phyloP scores from a whole-genome alignment of 2,329 filamentous ascomycete genomes.

The Cladophialophora yegresii region DNA sequence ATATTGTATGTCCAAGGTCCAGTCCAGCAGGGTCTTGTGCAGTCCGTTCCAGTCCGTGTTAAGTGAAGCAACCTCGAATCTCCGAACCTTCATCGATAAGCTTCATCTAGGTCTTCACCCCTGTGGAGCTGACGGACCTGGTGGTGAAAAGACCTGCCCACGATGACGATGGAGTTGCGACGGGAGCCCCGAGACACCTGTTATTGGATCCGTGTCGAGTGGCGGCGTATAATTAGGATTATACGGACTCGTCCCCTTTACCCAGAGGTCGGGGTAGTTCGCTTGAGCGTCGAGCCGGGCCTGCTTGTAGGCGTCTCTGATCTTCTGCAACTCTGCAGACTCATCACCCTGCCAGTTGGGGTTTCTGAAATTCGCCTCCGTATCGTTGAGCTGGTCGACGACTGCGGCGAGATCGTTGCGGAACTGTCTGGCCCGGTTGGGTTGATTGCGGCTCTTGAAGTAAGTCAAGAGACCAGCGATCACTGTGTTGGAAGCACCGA shows the following conservation, averaged over 20 bases:
- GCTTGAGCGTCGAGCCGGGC: slow-evolving; percentile 21
- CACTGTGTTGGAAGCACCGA: slow-evolving; percentile 27
- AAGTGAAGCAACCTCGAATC: background rate
- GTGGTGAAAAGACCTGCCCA: background rate
- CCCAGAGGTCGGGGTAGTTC: slow-evolving; percentile 29
- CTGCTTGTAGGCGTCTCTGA: slow-evolving; percentile 19
- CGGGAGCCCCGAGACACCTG: background rate
- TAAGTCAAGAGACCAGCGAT: slow-evolving; percentile 26
- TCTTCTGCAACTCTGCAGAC: slow-evolving; percentile 10
- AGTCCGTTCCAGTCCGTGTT: background rate
- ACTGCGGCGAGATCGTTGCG: slow-evolving; percentile 21
- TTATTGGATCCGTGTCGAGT: background rate
- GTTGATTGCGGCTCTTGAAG: slow-evolving; percentile 30
- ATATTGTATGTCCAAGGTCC: background rate
- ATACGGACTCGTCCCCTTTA: slow-evolving; percentile 7
- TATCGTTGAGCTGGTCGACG: slow-evolving; percentile 24
- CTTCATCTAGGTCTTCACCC: background rate
- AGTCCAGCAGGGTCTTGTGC: background rate
- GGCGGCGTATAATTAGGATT: slow-evolving; percentile 4
- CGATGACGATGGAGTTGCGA: background rate
- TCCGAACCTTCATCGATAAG: background rate
- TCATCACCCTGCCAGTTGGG: slow-evolving; percentile 8
- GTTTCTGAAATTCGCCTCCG: slow-evolving; percentile 23
- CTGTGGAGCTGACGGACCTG: background rate
- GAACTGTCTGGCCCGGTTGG: slow-evolving; percentile 27